Evolutionary conservation across 805 yeast species (phyloP), one percentile per base, ranked within the genome.

Genomic region (Jamesozyma gamospora): DNA sequence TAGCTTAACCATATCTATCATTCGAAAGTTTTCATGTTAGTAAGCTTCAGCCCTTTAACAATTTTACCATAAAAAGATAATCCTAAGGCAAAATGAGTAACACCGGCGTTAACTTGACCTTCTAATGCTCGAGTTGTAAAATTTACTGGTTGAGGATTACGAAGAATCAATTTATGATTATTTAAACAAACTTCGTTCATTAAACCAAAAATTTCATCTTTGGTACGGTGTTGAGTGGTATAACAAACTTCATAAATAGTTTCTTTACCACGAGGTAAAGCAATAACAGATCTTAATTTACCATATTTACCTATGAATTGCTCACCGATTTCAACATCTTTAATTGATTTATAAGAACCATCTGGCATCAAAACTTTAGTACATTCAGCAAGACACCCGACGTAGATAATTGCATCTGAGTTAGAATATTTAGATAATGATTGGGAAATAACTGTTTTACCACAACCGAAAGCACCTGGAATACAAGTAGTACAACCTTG

Each of bases 401-500:
- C 95, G 58, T 92, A 92, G 58, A 90, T 82, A 61, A 92, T 92
- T 42, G 86, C 82, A 64, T 92, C 98, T 16, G 97, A 92, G 75
- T 92, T 92, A 44, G 98, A 92, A 69, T 79, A 92, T 66, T 92
- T 92, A 49, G 97, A 90, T 62, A 92, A 72, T 1, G 97, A 86
- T 70, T 90, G 98, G 24, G 98, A 90, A 62, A 90, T 90, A 56
- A 90, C 98, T 11, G 98, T 90, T 64, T 88, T 92, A 66, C 99
- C 99, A 69, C 97, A 92, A 49, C 99, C 99, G 56, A 92, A 92
- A 48, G 99, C 99, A 69, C 99, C 99, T 35, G 99, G 99, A 64
- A 92, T 92, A 82, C 98, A 94, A 28, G 99, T 92, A 30, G 99
- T 92, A 72, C 99, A 98, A 70, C 99, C 99, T 72, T 92, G 98